Evolutionary conservation across 2,329 filamentous ascomycete species (phyloP).

Genomic region (Cadophora luteo-olivacea): DNA sequence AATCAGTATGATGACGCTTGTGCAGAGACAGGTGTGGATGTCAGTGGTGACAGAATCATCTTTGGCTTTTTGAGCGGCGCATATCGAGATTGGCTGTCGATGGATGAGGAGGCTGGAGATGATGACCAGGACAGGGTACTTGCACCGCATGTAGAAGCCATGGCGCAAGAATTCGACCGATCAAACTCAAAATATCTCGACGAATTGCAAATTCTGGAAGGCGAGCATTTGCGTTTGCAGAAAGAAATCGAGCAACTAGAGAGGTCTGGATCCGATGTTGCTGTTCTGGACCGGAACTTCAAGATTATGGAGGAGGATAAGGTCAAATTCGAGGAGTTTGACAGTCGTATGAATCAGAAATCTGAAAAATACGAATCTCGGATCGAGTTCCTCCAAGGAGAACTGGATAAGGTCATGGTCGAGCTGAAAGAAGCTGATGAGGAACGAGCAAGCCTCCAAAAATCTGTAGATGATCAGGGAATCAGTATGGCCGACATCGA

Average conservation of each 20-base stretch:
- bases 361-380: slow-evolving; percentile 88
- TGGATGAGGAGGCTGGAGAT: slow-evolving; percentile 87
- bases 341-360: slow-evolving; percentile 80
- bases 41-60: slow-evolving; percentile 89
- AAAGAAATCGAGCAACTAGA: slow-evolving; percentile 91
- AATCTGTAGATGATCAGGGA: slow-evolving; percentile 87
- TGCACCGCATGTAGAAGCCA: slow-evolving; percentile 82
- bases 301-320: slow-evolving; percentile 95
- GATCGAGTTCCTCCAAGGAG: slow-evolving; percentile 82
- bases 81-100: slow-evolving; percentile 92
- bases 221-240: slow-evolving; percentile 79
- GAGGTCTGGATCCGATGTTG: slow-evolving; percentile 83
- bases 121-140: slow-evolving; percentile 82
- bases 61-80: slow-evolving; percentile 90
- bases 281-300: slow-evolving; percentile 85
- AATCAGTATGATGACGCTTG: slow-evolving; percentile 91
- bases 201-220: slow-evolving; percentile 85
- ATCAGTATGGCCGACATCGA: slow-evolving; percentile 99
- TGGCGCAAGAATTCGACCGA: slow-evolving; percentile 86
- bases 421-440: slow-evolving; percentile 83
- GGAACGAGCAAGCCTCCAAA: slow-evolving; percentile 80
- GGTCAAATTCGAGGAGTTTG: slow-evolving; percentile 95
- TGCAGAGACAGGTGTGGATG: slow-evolving; percentile 84
- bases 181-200: slow-evolving; percentile 85
- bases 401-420: slow-evolving; percentile 77